A percentile compares a stretch with the other conserved stretches of the same genome.
Evolutionary conservation across 139 green algal genomes (phyloP).

Genomic region (Desmodesmus armatus): DNA sequence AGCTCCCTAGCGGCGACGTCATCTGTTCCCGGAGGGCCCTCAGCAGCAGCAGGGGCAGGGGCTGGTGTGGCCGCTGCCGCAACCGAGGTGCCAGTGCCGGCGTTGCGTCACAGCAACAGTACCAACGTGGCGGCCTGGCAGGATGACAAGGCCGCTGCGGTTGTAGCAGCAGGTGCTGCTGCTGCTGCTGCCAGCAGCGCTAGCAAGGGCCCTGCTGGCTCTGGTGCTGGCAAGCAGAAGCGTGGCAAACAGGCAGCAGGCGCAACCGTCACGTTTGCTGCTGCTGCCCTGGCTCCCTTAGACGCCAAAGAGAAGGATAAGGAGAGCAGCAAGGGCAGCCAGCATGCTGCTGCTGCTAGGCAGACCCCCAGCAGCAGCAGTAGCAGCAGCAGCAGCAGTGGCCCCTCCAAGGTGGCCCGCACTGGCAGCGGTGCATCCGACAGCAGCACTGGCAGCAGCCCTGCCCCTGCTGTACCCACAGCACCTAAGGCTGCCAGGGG

Average conservation of each 20-base stretch:
- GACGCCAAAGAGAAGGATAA: too few relatives aligned
- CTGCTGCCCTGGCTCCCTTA: neutral
- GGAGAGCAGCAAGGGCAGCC: neutral
- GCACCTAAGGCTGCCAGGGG: neutral
- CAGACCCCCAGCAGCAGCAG: conserved; percentile 14
- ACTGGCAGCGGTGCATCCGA: neutral
- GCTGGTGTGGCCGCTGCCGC: neutral
- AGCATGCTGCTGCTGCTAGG: neutral
- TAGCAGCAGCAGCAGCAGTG: neutral
- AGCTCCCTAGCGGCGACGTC: neutral
- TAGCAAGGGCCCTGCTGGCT: neutral
- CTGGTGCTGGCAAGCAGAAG: conserved; percentile 9
- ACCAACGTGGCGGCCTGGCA: too few relatives aligned
- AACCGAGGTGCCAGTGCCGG: conserved; percentile 4
- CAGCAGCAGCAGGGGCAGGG: neutral
- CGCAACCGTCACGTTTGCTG: neutral
- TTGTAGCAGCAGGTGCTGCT: conserved; percentile 4
- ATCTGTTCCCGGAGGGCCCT: neutral
- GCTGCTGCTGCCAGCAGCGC: neutral
- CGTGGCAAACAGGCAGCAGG: neutral
- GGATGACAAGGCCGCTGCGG: neutral
- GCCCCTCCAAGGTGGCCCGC: neutral
- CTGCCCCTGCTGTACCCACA: neutral
- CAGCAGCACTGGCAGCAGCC: neutral
- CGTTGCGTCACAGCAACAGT: too few relatives aligned